A percentile compares a stretch with the other conserved stretches of the same genome.
Conservation (phyloP, 768 basidiomycete species). For the Xerocomellus intermedius region DNA sequence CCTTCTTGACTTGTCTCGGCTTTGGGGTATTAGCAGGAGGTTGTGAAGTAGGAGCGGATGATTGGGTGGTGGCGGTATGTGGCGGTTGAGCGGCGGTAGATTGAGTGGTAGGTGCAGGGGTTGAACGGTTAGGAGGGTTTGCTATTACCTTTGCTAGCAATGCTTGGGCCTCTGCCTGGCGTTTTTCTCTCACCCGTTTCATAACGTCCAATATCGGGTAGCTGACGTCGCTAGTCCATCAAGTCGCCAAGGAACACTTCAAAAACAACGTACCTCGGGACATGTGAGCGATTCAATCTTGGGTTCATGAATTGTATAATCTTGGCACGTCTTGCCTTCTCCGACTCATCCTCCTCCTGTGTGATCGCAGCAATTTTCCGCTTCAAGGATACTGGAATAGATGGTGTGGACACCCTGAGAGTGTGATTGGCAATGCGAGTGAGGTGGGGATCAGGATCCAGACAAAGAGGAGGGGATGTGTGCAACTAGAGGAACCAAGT, state of each 20-base stretch:
- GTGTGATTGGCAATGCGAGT: constrained; percentile 75
- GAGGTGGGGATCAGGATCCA: constrained; percentile 77
- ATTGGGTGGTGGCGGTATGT: constrained; percentile 30
- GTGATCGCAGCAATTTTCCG: constrained; percentile 70
- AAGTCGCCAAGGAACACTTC: background rate
- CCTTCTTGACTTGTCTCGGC: constrained; percentile 29
- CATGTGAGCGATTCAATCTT: constrained; percentile 41
- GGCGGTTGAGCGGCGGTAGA: constrained; percentile 36
- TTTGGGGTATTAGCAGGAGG: constrained; percentile 23
- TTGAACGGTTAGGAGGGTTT: constrained; percentile 30
- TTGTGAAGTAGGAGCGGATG: constrained; percentile 32
- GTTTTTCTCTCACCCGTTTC: constrained; percentile 30
- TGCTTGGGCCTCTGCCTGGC: constrained; percentile 24
- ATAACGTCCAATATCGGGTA: constrained; percentile 59
- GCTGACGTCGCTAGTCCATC: constrained; percentile 31
- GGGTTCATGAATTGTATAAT: constrained; percentile 81
- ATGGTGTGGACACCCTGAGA: constrained; percentile 67
- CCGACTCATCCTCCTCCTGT: constrained; percentile 73
- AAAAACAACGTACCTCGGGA: constrained; percentile 45
- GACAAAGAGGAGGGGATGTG: constrained; percentile 71
- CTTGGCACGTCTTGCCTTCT: constrained; percentile 69
- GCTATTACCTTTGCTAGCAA: constrained; percentile 27
- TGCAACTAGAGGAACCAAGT: constrained; percentile 50
- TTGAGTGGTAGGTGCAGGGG: constrained; percentile 31
- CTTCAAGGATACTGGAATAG: constrained; percentile 71